Percentiles rank a stretch among this genome's conserved stretches.
Evolutionary conservation across 2,329 filamentous ascomycete species (phyloP).

Genomic region (Pseudonectria foliicola): DNA sequence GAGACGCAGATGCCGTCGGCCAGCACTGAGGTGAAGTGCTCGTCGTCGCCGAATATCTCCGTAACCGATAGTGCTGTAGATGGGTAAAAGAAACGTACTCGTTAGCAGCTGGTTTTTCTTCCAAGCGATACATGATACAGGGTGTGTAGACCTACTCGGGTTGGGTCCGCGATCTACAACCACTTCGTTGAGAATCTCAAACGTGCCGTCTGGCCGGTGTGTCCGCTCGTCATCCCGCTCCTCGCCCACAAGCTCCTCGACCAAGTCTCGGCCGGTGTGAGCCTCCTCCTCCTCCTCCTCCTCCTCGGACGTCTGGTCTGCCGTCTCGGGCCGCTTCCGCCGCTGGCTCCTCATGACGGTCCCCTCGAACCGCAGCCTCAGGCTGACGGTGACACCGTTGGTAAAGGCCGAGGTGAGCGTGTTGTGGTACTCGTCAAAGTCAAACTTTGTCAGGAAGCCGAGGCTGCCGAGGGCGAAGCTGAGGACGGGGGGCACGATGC

Average conservation of each 20-base stretch:
- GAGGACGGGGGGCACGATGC: conserved; percentile 86
- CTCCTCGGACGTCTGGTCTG: conserved; percentile 11
- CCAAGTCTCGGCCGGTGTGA: conserved; percentile 54
- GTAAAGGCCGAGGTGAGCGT: conserved; percentile 67
- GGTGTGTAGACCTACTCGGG: conserved; percentile 59
- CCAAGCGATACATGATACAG: conserved; percentile 2
- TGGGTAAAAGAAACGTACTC: background rate
- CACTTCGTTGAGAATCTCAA: conserved; percentile 93
- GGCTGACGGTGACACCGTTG: conserved; percentile 80
- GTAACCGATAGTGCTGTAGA: conserved; percentile 77
- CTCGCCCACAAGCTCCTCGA: conserved; percentile 85
- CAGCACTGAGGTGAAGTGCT: conserved; percentile 88
- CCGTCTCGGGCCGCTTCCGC: conserved; percentile 25
- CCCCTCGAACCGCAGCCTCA: conserved; percentile 84
- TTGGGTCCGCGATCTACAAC: conserved; percentile 92
- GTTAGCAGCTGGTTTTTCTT: conserved; percentile 4
- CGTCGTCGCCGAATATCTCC: conserved; percentile 89
- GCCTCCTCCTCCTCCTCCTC: conserved; percentile 33
- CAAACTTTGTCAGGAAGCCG: conserved; percentile 94
- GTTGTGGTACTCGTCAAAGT: conserved; percentile 67
- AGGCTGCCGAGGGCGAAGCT: conserved; percentile 88
- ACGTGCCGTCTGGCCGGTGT: conserved; percentile 75
- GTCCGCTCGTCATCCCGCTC: conserved; percentile 79
- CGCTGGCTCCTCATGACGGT: conserved; percentile 79
- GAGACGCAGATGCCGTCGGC: conserved; percentile 92